Conservation (phyloP, 352 stramenopile species). For the Aphanomyces astaci region DNA sequence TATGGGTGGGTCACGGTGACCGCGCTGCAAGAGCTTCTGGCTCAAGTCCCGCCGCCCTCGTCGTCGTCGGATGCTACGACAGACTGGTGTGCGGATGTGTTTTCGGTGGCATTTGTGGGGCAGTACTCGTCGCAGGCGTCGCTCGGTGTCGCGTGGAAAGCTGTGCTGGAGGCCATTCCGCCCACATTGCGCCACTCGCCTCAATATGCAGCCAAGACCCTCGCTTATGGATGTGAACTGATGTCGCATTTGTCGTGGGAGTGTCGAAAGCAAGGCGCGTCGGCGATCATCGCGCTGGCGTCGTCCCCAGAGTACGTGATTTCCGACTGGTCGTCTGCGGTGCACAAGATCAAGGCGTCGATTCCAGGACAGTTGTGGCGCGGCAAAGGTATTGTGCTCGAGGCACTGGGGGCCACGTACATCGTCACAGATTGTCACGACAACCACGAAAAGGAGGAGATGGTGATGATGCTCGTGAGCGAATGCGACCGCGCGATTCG, state of each 20-base stretch:
- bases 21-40: slow-evolving; percentile 5
- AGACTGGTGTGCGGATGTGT: slow-evolving; percentile 53
- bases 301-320: not conserved
- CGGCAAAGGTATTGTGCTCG: slow-evolving; percentile 64
- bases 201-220: slow-evolving; percentile 37
- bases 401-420: slow-evolving; percentile 53
- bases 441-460: not conserved
- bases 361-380: slow-evolving; percentile 66
- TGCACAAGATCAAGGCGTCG: slow-evolving; percentile 30
- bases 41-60: slow-evolving; percentile 16
- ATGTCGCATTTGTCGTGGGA: slow-evolving; percentile 69
- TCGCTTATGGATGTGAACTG: slow-evolving; percentile 38
- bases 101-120: slow-evolving; percentile 64
- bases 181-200: slow-evolving; percentile 48
- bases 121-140: slow-evolving; percentile 47
- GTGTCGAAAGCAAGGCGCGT: slow-evolving; percentile 54
- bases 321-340: not conserved
- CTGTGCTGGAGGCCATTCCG: slow-evolving; percentile 56
- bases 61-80: slow-evolving; percentile 40
- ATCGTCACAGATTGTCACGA: slow-evolving; percentile 27
- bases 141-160: slow-evolving; percentile 45
- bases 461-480: slow-evolving; percentile 41
- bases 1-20: slow-evolving; percentile 22
- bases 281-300: slow-evolving; percentile 56
- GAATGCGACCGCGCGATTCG: slow-evolving; percentile 57